Percentiles rank a stretch among this genome's conserved stretches.
phyloP scores from a whole-genome alignment of 371 early-diverging fungal genomes.

The Mucor lusitanicus region DNA sequence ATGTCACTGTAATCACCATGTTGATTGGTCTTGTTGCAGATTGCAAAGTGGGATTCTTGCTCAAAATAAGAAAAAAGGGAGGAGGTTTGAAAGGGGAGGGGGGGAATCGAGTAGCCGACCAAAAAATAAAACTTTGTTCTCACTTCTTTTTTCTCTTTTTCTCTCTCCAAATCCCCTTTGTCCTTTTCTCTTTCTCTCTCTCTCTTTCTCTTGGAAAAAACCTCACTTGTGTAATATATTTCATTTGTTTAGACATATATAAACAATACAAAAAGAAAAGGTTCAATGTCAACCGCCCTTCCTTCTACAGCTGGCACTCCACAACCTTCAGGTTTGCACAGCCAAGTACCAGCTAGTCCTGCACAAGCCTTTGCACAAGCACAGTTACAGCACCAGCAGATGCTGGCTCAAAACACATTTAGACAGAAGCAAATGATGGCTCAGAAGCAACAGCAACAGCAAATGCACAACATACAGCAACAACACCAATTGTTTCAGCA shows the following conservation, averaged over 20 bases:
- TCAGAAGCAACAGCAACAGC: conserved; percentile 18
- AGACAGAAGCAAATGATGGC: conserved; percentile 28
- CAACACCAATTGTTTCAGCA: conserved; percentile 12
- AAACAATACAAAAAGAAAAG: conserved; percentile 1
- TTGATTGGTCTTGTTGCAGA: conserved; percentile 3
- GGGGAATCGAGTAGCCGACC: not conserved
- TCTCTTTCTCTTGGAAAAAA: too few relatives aligned
- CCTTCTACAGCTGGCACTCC: conserved; percentile 27
- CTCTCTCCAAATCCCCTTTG: not conserved
- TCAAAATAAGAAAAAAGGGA: not conserved
- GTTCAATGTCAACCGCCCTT: conserved; percentile 27
- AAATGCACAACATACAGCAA: conserved; percentile 17
- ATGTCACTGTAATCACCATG: not conserved
- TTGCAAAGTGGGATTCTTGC: not conserved
- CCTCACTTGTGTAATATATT: not conserved
- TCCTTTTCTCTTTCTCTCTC: not conserved
- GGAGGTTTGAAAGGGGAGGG: not conserved
- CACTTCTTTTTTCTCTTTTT: conserved; percentile 1
- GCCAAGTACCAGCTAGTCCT: conserved; percentile 17
- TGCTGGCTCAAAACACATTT: conserved; percentile 28
- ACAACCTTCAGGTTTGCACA: conserved; percentile 19
- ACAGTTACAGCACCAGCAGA: conserved; percentile 19
- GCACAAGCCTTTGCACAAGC: conserved; percentile 28
- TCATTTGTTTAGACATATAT: conserved; percentile 1
- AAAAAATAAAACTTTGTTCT: not conserved